phyloP scores from a whole-genome alignment of 1,284 basidiomycete genomes.

The Ceratobasidium sp. region DNA sequence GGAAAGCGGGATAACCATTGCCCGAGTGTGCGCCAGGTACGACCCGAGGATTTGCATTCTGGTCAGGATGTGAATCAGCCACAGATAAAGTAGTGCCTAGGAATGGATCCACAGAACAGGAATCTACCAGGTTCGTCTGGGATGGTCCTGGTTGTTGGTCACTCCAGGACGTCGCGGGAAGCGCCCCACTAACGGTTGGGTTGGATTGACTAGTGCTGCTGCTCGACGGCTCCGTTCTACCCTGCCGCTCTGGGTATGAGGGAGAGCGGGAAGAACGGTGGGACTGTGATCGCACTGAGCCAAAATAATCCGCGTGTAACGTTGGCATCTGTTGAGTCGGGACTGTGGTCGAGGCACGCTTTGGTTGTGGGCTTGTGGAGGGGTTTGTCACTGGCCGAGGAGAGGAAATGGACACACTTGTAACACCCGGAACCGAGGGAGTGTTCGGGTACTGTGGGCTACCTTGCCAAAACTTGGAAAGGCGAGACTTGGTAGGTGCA shows the following conservation, averaged over 20 bases:
- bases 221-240: not conserved
- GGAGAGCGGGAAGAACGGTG: not conserved
- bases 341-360: conserved; percentile 15
- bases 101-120: conserved; percentile 12
- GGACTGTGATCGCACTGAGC: conserved; percentile 11
- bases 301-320: conserved; percentile 28
- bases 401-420: not conserved
- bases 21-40: conserved; percentile 2
- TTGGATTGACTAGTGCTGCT: not conserved
- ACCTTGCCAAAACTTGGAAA: conserved; percentile 50
- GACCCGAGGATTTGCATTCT: not conserved
- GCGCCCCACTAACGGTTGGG: not conserved
- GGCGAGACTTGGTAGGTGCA: conserved; percentile 47
- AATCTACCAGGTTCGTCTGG: conserved; percentile 42
- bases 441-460: conserved; percentile 36
- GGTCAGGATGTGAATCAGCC: not conserved
- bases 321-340: conserved; percentile 11
- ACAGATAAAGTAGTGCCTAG: not conserved
- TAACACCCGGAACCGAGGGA: not conserved
- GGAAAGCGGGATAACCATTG: conserved; percentile 18
- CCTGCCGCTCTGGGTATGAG: not conserved
- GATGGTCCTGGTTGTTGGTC: conserved; percentile 2
- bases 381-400: not conserved
- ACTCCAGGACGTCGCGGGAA: conserved; percentile 45
- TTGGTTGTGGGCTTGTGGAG: conserved; percentile 45